These are phyloP conservation scores for Malus asiatica DNA, from an alignment of 306 rosid genomes.

Conservation along the genomic window DNA sequence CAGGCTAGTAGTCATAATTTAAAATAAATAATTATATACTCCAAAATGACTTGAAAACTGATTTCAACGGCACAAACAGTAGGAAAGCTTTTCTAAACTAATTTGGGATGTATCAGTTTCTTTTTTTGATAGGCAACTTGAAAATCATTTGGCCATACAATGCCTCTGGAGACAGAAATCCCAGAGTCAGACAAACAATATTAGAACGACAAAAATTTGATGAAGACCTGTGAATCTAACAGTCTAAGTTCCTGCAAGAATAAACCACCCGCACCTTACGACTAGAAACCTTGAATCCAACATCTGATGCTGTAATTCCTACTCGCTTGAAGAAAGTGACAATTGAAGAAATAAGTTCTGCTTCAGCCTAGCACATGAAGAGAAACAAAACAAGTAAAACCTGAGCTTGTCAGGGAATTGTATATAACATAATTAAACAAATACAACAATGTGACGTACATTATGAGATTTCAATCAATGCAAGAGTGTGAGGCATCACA, in stretches of 20 bases:
- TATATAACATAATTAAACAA: neutral
- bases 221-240: neutral
- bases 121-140: neutral
- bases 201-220: neutral
- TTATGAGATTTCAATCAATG: neutral
- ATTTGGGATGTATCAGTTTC: neutral
- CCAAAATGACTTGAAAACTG: neutral
- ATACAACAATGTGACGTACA: neutral
- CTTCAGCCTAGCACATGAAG: conserved; percentile 69
- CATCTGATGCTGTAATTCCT: conserved; percentile 84
- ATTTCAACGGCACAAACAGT: neutral
- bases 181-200: neutral
- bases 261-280: conserved; percentile 61
- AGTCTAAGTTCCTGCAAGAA: neutral
- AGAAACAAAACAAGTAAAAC: neutral
- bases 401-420: conserved; percentile 4
- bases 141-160: conserved; percentile 10
- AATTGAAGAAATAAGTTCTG: conserved; percentile 83
- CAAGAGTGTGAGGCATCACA: neutral
- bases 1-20: neutral
- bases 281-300: conserved; percentile 94
- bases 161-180: conserved; percentile 15
- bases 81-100: neutral
- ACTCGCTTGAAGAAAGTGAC: conserved; percentile 77
- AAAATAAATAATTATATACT: neutral